Base-by-base conservation (phyloP, 306 rosid genomes). In the Inga oerstediana region DNA sequence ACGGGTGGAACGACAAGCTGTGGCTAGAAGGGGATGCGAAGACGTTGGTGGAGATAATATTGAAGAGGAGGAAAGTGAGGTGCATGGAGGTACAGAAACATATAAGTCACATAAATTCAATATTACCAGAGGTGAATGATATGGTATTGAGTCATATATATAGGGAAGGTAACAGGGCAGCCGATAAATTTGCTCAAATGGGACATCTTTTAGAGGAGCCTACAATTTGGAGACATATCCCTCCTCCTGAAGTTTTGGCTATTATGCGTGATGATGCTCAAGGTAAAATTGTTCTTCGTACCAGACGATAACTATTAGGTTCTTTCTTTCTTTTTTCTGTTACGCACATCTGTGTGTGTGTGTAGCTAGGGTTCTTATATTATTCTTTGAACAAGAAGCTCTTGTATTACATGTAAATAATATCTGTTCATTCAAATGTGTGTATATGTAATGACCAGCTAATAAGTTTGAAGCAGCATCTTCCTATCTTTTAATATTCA, bases 1-100 rank as follows among this genome's bases (percentile, higher is more conserved):
- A 89, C 74, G 98, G 91, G 15, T 93, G 94, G 97, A 85, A 84
- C 11, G 84, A 91, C 39, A 30, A 46, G 64, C 82, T 93, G 12
- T 93, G 98, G 94, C 87, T 95, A 1, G 97, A 93, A 91, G 98
- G 97, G 13, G 95, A 95, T 77, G 85, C 87, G 10, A 88, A 87
- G 85, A 83, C 89, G 32, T 71, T 93, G 84, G 85, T 93, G 70
- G 98, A 93, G 39, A 82, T 87, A 1, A 78, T 93, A 54, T 88
- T 35, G 72, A 37, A 83, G 56, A 83, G 85, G 75, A 90, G 81
- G 75, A 48, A 77, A 58, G 87, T 82, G 78, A 88, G 80, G 76
- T 90, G 94, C 87, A 78, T 24, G 45, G 92, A 93, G 62, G 84
- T 86, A 22, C 86, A 82, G 46, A 85, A 71, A 68, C 93, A 93